Evolutionary conservation across 352 stramenopile species (phyloP), one percentile per base, ranked within the genome.

Genomic region (Globisporangium echinulatum): DNA sequence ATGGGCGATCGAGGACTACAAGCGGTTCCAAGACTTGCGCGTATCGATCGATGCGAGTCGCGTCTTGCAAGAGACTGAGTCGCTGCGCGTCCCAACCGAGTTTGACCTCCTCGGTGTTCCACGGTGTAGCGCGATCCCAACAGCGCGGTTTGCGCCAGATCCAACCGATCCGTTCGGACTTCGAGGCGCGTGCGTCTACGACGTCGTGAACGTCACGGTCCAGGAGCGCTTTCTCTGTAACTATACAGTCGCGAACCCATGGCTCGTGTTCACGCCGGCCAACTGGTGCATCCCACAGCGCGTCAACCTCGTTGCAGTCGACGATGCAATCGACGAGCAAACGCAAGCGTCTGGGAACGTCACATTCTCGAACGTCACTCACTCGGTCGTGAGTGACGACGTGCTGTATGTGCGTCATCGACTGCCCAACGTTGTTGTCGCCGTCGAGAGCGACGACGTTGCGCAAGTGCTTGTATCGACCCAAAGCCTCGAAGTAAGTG

Each of bases 181-280:
- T 6, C 75, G 79, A 2, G 83, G 83, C 4, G 62, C 54, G 36
- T 92, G 80, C 42, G 75, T 87, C 4, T 92, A 92, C 44, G 79
- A 80, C 48, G 66, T 92, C 38, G 72, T 70, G 0, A 86, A 80
- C 17, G 71, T 72, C 14, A 82, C 82, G 2, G 68, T 66, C 10
- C 80, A 90, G n/a, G 80, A 92, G 50, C 73, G 80, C 1, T 88
- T 84, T 33, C 61, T 92, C 6, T 92, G 83, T 56, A 92, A 92
- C 52, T 87, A 77, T 50, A 92, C 83, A 0, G 72, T 92, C 1
- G 44, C 71, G 39, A 85, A 83, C 39, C 83, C 83, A n/a, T 87
- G 79, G 74, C 73, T 89, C 39, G 75, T 90, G 11, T 90, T 90
- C 69, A 79, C 78, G 0, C 77, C 77, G 0, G 68, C 74, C 50